Evolutionary conservation across 805 yeast genomes (phyloP), one percentile per base, ranked within the genome.

Genomic region (Diddensiella santjacobensis): DNA sequence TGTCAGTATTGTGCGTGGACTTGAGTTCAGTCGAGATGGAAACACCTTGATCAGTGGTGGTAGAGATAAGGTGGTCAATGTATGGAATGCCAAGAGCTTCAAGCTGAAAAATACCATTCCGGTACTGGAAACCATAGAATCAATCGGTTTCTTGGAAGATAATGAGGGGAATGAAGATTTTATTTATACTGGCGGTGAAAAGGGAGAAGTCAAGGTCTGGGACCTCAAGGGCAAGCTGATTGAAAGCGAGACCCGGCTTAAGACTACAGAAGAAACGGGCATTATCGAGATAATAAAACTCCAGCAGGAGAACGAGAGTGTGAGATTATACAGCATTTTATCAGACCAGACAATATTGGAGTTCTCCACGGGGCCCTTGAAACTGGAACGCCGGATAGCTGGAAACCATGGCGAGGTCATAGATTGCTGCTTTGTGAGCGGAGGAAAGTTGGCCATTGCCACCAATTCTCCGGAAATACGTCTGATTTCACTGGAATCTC

Each of bases 401-500:
- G 97, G 97, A 57, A 89, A 89, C 65, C 96, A 91, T 67, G 98
- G 97, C 49, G 91, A 93, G 22, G 82, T 93, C 58, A 96, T 96
- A 2, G 98, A 91, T 63, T 75, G 89, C 70, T 78, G 80, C 56
- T 84, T 81, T 60, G 83, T 82, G 26, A 41, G 50, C 13, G 52
- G 65, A 11, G 38, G 18, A 6, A 8, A 35, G 6, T 64, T 91
- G 40, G 98, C 95, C 3, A 65, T 93, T 55, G 97, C 98, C 1
- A 91, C 98, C 2, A 93, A 93, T 66, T 87, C 98, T 0, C 95
- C 96, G 10, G 81, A 91, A 1, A 69, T 93, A 48, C 73, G 98
- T 63, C 67, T 93, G 11, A 76, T 90, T 29, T 47, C 62, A 15
- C 78, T 85, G 1, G 71, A 69, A 18, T 66, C 63, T 23, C 81